phyloP scores from a whole-genome alignment of 768 basidiomycete species.

The Lactarius evosmus region DNA sequence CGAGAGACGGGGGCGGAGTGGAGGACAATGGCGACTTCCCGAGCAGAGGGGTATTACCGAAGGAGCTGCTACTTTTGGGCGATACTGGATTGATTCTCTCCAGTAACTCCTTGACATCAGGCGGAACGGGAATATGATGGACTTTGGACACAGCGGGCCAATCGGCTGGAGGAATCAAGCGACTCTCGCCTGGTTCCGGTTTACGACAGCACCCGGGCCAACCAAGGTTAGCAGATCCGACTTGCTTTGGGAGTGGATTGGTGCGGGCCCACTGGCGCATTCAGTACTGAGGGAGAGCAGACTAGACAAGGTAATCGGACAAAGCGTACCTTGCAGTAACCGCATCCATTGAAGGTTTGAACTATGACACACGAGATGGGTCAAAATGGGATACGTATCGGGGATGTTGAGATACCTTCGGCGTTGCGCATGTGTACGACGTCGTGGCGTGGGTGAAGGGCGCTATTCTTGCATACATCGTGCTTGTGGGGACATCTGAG shows the following conservation, averaged over 20 bases:
- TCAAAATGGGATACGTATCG: constrained; percentile 18
- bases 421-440: constrained; percentile 81
- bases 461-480: constrained; percentile 72
- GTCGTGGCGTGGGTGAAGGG: constrained; percentile 71
- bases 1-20: constrained; percentile 29
- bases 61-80: constrained; percentile 34
- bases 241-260: constrained; percentile 50
- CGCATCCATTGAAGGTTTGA: constrained; percentile 80
- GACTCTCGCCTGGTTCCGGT: constrained; percentile 56
- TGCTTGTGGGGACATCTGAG: constrained; percentile 72
- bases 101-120: constrained; percentile 64
- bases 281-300: constrained; percentile 21
- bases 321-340: constrained; percentile 77
- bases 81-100: constrained; percentile 42
- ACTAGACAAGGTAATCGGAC: constrained; percentile 15
- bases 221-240: constrained; percentile 65
- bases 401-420: constrained; percentile 55
- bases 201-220: constrained; percentile 92
- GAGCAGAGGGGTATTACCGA: constrained; percentile 22
- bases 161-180: constrained; percentile 65
- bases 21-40: constrained; percentile 22
- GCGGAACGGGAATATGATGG: constrained; percentile 69
- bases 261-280: constrained; percentile 64
- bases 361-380: constrained; percentile 43
- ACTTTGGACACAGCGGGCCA: constrained; percentile 79